Evolutionary conservation across 352 stramenopile species (phyloP), one percentile per base, ranked within the genome.

Genomic region (Phytopythium mirpurense): DNA sequence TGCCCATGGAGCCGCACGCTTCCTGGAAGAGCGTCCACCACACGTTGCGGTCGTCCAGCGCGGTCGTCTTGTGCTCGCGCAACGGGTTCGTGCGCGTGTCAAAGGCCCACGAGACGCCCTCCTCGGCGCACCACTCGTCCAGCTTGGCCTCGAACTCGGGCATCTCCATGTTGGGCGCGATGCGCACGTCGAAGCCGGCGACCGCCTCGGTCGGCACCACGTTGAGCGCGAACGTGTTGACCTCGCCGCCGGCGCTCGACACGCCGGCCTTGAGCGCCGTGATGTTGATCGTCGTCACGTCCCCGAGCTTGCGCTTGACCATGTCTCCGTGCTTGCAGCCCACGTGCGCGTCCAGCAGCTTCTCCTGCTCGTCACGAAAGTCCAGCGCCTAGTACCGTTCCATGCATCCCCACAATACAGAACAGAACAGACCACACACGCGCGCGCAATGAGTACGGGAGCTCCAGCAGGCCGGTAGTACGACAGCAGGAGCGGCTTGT

Each of bases 271-370:
- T 70, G 9, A 98, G 70, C 19, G 93, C 85, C 7, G 94, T 98
- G 40, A 98, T 83, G 66, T 98, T 98, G 42, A 98, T 64, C 16
- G 87, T 98, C 5, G 95, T 98, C 7, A 98, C 94, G 63, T 98
- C 95, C 16, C 95, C 95, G 23, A 98, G 63, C 40, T 90, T 96
- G 40, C 82, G 84, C 63, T 95, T 93, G 59, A 87, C 80, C 43
- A 93, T 93, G 21, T 97, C 83, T 18, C 86, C 88, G 64, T 98
- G 94, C 36, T 88, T 90, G 74, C 93, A 98, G 6, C 86, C 87
- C 37, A 50, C 43, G 45, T 69, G 78, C 44, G 64, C 72, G 55
- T 67, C 88, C 6, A 98, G 62, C 34, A 83, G 32, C 47, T 87
- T 75, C 38, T 96, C 81, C 65, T 98, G 93, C 56, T 93, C 78